Base-by-base conservation (phyloP, 2,329 filamentous ascomycete genomes). In the Penicillium expansum region DNA sequence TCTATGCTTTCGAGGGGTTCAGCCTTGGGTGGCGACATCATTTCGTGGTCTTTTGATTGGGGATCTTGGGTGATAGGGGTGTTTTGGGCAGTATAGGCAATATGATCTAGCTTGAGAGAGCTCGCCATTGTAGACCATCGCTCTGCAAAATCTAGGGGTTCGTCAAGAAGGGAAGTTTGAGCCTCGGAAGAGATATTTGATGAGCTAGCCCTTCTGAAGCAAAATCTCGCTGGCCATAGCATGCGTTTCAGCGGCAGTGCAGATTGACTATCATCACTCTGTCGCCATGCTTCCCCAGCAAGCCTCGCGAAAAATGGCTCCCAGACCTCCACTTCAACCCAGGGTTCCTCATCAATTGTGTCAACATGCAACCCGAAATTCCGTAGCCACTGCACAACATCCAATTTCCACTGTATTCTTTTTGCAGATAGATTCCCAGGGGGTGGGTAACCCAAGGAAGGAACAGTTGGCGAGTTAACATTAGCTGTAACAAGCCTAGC, bases 161-260 rank as follows among this genome's bases (percentile, higher is more conserved):
- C 75, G 49, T 70, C 58, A 16, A 58, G 49, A 47, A 68, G 57
- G 11, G 62, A 53, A 43, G 51, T 44, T 42, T 67, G 57, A 3
- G 63, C 44, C 47, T 48, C 61, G 41, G 67, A 65, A 38, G 58
- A 58, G 18, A 54, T 43, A n/a, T 52, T 58, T 44, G 59, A 52
- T 22, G 56, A 48, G n/a, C 61, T 68, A 41, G 62, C 62, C 48
- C 75, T 71, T 54, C 62, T 67, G 59, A 79, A 79, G 62, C 75
- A 78, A 57, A 76, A 74, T 22, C 69, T 66, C 30, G 75, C 73
- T 20, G 77, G 77, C 77, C 77, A 80, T 49, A 77, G 65, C 51
- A 79, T 72, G 24, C 74, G 73, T 61, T 74, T 77, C 58, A 76
- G 66, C 27, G 71, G 68, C 56, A 73, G 63, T 18, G 63, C 58